phyloP scores from a whole-genome alignment of 2,329 filamentous ascomycete genomes.

The Talaromyces amestolkiae region DNA sequence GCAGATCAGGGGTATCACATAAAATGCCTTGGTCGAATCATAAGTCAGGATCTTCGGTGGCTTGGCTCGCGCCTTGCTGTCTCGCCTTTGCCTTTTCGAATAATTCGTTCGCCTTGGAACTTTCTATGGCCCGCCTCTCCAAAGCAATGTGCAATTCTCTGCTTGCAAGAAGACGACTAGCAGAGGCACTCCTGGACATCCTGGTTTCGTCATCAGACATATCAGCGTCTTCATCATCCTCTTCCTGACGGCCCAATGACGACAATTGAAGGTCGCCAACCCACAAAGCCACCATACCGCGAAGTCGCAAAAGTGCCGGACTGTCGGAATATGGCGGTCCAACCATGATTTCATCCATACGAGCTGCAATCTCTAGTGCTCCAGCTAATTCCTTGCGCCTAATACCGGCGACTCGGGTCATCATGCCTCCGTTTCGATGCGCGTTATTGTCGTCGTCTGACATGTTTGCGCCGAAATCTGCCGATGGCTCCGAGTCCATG shows the following conservation, averaged over 20 bases:
- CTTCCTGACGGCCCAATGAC: conserved; percentile 28
- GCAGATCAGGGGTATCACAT: neutral
- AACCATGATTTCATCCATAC: conserved; percentile 69
- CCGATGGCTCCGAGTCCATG: conserved; percentile 27
- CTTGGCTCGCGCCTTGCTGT: conserved; percentile 31
- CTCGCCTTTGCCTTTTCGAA: conserved; percentile 36
- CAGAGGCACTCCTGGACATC: conserved; percentile 24
- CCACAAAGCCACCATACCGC: conserved; percentile 73
- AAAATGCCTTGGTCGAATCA: neutral
- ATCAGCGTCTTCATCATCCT: conserved; percentile 20
- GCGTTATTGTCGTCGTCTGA: conserved; percentile 23
- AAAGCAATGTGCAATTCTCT: conserved; percentile 34
- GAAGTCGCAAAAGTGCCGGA: conserved; percentile 63
- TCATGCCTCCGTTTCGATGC: conserved; percentile 38
- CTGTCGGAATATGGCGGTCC: conserved; percentile 69
- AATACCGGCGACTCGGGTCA: conserved; percentile 35
- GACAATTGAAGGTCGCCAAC: conserved; percentile 62
- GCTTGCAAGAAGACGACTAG: conserved; percentile 31
- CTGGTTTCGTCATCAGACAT: conserved; percentile 21
- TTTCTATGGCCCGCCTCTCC: conserved; percentile 33
- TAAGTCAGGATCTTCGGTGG: conserved; percentile 11
- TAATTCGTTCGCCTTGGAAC: conserved; percentile 33
- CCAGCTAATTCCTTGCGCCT: conserved; percentile 54
- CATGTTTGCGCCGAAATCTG: conserved; percentile 30
- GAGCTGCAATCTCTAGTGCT: conserved; percentile 62